phyloP scores from a whole-genome alignment of 1,139 yeast species.

The Insectozyma bohioensis region DNA sequence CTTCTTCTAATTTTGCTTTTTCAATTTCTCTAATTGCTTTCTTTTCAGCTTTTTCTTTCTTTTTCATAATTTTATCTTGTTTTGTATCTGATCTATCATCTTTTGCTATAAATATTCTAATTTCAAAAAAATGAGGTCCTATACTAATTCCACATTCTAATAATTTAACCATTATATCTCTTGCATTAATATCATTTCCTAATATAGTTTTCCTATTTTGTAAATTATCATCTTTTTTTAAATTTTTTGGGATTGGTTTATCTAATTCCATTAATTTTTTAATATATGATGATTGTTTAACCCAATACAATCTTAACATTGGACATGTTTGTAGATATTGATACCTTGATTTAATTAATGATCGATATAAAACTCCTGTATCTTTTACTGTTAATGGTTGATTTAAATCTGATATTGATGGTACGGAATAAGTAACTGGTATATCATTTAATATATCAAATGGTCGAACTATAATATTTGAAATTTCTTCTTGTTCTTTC shows the following conservation, averaged over 20 bases:
- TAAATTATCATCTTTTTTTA: constrained; percentile 23
- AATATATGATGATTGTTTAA: constrained; percentile 55
- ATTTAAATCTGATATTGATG: constrained; percentile 49
- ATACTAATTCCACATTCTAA: constrained; percentile 71
- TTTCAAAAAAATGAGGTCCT: constrained; percentile 84
- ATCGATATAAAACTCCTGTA: constrained; percentile 67
- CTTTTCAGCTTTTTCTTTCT: constrained; percentile 27
- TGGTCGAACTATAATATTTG: constrained; percentile 53
- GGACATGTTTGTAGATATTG: constrained; percentile 69
- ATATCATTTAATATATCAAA: constrained; percentile 66
- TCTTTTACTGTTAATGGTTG: constrained; percentile 73
- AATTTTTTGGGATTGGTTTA: constrained; percentile 26
- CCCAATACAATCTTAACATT: constrained; percentile 81
- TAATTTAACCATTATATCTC: constrained; percentile 88
- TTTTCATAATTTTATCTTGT: constrained; percentile 35
- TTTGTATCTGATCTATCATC: constrained; percentile 54
- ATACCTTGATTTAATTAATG: constrained; percentile 72
- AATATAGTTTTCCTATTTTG: constrained; percentile 41
- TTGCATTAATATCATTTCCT: constrained; percentile 51
- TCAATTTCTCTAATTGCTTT: constrained; percentile 10
- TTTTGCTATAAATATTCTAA: constrained; percentile 75
- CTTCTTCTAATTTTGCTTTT: constrained; percentile 6
- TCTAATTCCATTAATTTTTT: constrained; percentile 39
- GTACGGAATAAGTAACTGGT: constrained; percentile 63
- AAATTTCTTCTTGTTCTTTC: constrained; percentile 43